Base-by-base conservation (phyloP, 2,329 filamentous ascomycete species). In the Colletotrichum sp. region DNA sequence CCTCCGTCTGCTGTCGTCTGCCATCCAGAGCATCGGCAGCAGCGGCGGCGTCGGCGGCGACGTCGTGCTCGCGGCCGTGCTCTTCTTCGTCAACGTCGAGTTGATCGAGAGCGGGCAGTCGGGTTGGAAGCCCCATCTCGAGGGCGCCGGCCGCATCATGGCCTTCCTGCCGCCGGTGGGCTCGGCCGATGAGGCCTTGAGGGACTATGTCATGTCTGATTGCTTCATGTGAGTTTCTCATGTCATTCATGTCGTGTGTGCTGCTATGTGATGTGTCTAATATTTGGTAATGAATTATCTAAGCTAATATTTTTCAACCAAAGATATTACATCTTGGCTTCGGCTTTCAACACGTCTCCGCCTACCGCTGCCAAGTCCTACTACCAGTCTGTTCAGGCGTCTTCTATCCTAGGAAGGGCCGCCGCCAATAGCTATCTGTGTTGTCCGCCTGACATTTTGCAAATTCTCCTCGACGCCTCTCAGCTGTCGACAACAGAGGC, bases 81-180 rank as follows among this genome's bases (percentile, higher is more conserved):
- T 89, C 21, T 89, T 89, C 79, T 86, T 89, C 78, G 83, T 90
- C 81, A 88, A 89, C 76, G 82, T 89, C 66, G 86, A 90, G 80
- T 81, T 89, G 64, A 87, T 89, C 67, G 87, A 89, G 80, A 87
- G 86, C 16, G 87, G 87, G 2, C 87, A 85, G 78, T 84, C 87
- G 48, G 86, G 85, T 15, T 89, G 87, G 87, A 86, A 84, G 63
- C 84, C 85, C 16, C 88, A 89, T 73, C 82, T 89, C 26, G 84
- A 88, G 67, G 88, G 86, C 4, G 87, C 87, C 4, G 84, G 84
- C 5, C 82, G 82, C 28, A 86, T 89, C 58, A 87, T 89, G 82
- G 82, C 83, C 24, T 79, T 86, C 13, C 79, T 89, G 5, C 82
- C 84, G 30, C 83, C 84, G 8, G 79, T 79, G 6, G 79, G 81